phyloP scores from a whole-genome alignment of 2,329 filamentous ascomycete species.

The Ophidiomyces ophidiicola region DNA sequence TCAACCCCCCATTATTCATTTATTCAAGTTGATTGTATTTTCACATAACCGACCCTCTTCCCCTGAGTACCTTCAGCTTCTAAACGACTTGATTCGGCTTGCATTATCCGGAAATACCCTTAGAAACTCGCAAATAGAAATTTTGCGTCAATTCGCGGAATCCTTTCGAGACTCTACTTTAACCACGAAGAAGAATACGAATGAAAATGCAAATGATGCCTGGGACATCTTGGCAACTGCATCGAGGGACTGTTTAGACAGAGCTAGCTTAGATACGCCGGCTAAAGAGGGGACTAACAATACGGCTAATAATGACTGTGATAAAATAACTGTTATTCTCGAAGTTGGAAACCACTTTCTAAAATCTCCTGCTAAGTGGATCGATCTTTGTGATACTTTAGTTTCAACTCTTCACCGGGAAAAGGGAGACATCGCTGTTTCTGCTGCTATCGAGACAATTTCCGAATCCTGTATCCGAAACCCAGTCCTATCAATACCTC shows the following conservation, averaged over 20 bases:
- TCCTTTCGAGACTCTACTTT: conserved; percentile 15
- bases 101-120: conserved; percentile 26
- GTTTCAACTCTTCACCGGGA: conserved; percentile 47
- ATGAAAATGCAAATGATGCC: conserved; percentile 17
- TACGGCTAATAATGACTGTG: conserved; percentile 53
- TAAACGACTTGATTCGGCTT: conserved; percentile 24
- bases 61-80: conserved; percentile 21
- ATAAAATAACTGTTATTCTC: conserved; percentile 56
- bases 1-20: conserved; percentile 30
- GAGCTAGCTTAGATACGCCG: conserved; percentile 23
- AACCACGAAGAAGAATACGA: conserved; percentile 1
- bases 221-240: conserved; percentile 29
- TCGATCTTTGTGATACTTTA: conserved; percentile 45
- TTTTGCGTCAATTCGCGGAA: conserved; percentile 29
- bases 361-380: conserved; percentile 28
- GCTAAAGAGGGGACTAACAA: conserved; percentile 38
- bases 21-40: conserved; percentile 26
- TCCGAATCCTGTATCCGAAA: conserved; percentile 38
- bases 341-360: conserved; percentile 42
- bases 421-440: conserved; percentile 54
- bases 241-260: conserved; percentile 30
- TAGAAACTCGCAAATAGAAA: conserved; percentile 28
- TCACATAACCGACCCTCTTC: conserved; percentile 17
- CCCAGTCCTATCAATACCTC: not conserved
- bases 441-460: conserved; percentile 59